Evolutionary conservation across 2,329 filamentous ascomycete genomes (phyloP), one percentile per base, ranked within the genome.

Genomic region (Arthrobotrys sinensis): DNA sequence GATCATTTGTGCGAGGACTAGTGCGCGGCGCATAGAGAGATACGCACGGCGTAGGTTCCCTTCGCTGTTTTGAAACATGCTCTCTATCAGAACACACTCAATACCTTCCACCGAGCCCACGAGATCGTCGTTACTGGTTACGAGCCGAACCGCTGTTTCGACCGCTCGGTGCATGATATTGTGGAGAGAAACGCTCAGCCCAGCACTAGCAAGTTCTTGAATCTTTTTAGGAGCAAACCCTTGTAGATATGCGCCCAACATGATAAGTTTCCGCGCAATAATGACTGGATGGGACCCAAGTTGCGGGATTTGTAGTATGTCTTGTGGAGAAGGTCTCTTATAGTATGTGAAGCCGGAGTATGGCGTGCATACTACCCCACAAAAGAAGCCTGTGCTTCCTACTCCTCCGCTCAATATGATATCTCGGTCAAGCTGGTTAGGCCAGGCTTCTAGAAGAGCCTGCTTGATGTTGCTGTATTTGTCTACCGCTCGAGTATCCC

Each of bases 11-110:
- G 85, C 87, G 40, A 89, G 83, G 53, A 84, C 85, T 38, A 89
- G 82, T 3, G 87, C 87, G 4, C 87, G 84, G 0, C 88, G 85
- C 40, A 83, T 84, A 0, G 83, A 82, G 3, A 88, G 80, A 86
- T 86, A 88, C 0, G 86, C 84, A 52, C 87, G 87, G 21, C 88
- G 86, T 1, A 88, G 82, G 32, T 86, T 85, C 0, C 88, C 88
- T 0, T 82, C 81, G 32, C 88, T 88, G 32, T 85, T 85, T 5
- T 86, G 83, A 79, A 85, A 87, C 21, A 87, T 82, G 11, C 83
- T 84, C 77, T 88, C 85, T 0, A 88, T 83, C 79, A 88, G 83
- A n/a, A 89, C 82, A 63, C 86, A 87, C 73, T 88, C 86, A 4
- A 89, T 81, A 0, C 87, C 88, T 81, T 90, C 88, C 0, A 87